A percentile compares a stretch with the other conserved stretches of the same genome.
phyloP scores from a whole-genome alignment of 192 early-diverging fungal genomes.

The Gonapodya sp. region DNA sequence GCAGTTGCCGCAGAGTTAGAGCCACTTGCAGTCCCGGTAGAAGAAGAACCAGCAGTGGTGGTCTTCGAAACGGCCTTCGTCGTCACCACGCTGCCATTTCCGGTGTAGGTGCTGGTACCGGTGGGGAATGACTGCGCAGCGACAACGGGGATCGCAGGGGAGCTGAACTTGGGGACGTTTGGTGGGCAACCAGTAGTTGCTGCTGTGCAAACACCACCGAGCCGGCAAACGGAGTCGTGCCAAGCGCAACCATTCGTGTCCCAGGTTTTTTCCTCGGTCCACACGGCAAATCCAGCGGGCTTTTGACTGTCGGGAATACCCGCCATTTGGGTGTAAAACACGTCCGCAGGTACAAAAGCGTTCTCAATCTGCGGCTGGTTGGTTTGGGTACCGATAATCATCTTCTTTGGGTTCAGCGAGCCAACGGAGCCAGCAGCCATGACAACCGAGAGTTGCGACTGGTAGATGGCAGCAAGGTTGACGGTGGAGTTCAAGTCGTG shows the following conservation, averaged over 20 bases:
- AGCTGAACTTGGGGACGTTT: background rate
- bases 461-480: constrained; percentile 10
- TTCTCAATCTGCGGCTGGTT: background rate
- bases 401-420: constrained; percentile 5
- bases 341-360: background rate
- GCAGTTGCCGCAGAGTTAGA: no score
- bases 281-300: background rate
- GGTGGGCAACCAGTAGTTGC: background rate
- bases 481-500: background rate
- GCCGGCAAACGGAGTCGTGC: background rate
- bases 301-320: background rate
- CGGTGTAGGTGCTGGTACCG: background rate
- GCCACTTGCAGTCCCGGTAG: no score
- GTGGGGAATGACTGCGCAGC: background rate
- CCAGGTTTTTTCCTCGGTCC: background rate
- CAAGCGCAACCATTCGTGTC: background rate
- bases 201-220: background rate
- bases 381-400: constrained; percentile 6
- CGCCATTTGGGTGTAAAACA: background rate
- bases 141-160: background rate
- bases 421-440: constrained; percentile 4
- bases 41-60: background rate
- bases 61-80: background rate
- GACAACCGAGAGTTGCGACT: background rate
- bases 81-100: background rate